Conservation (phyloP, 2,329 filamentous ascomycete genomes). For the Mollisia scopiformis region DNA sequence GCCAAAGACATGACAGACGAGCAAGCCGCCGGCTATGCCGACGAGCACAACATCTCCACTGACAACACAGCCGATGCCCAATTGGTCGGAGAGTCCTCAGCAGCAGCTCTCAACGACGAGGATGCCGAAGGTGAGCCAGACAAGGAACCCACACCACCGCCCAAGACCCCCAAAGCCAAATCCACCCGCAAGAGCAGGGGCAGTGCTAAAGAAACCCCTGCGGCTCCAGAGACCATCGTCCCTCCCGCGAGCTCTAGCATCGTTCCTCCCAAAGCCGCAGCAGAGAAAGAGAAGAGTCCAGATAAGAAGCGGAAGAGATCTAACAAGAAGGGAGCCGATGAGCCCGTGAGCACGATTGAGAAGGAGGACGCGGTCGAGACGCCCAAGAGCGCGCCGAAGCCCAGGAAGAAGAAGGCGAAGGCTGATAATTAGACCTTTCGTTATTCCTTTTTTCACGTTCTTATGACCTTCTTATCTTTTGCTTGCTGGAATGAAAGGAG, state of each 20-base stretch:
- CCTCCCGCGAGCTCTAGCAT: constrained; percentile 25
- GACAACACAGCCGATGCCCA: constrained; percentile 41
- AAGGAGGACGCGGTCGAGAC: constrained; percentile 44
- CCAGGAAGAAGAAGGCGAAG: constrained; percentile 47
- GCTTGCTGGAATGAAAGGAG: neutral
- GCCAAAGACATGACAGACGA: constrained; percentile 65
- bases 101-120: constrained; percentile 28
- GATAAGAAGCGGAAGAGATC: constrained; percentile 66
- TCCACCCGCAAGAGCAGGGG: constrained; percentile 41
- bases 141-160: constrained; percentile 45
- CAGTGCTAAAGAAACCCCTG: constrained; percentile 33
- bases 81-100: constrained; percentile 55
- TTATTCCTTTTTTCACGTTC: neutral
- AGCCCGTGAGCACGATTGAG: constrained; percentile 16
- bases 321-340: constrained; percentile 48
- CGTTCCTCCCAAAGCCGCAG: constrained; percentile 26
- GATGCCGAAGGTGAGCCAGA: constrained; percentile 46
- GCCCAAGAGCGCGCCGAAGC: constrained; percentile 32
- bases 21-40: constrained; percentile 63
- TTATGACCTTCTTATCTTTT: neutral
- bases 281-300: constrained; percentile 46
- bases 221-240: constrained; percentile 35
- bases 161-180: constrained; percentile 60
- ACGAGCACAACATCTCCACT: constrained; percentile 57
- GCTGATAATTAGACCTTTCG: constrained; percentile 52